A percentile compares a stretch with the other conserved stretches of the same genome.
These are phyloP conservation scores for Aurifilum marmelostoma DNA, from an alignment of 2,329 filamentous ascomycete species.

Conservation along the genomic window DNA sequence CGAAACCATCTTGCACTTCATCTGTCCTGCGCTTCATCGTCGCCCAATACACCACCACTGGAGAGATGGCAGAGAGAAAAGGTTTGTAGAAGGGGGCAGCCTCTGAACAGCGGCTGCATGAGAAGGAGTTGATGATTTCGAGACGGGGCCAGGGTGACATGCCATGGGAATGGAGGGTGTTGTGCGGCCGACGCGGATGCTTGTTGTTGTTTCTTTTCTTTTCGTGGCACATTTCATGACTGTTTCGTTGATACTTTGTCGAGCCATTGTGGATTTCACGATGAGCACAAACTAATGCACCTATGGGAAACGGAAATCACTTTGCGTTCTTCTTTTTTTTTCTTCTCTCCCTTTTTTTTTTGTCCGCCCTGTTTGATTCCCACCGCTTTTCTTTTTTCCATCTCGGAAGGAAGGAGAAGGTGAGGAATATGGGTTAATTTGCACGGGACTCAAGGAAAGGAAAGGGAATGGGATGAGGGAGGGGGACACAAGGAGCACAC, in stretches of 20 bases:
- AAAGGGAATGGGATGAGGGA: neutral
- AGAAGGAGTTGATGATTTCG: neutral
- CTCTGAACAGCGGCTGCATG: neutral
- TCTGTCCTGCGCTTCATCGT: constrained; percentile 12
- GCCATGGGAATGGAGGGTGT: neutral
- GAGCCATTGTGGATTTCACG: neutral
- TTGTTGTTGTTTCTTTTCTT: neutral
- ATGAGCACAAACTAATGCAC: neutral
- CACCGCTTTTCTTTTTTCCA: neutral
- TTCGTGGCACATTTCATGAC: constrained; percentile 9
- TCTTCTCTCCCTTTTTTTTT: neutral
- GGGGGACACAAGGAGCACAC: neutral
- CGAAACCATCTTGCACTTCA: constrained; percentile 8
- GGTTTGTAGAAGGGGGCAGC: neutral
- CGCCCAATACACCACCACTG: neutral
- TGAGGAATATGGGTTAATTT: neutral
- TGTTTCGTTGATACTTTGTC: constrained; percentile 13
- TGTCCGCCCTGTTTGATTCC: neutral
- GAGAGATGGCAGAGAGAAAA: neutral
- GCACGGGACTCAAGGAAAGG: neutral
- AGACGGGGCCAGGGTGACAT: neutral
- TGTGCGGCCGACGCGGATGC: neutral
- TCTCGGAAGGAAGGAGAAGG: neutral
- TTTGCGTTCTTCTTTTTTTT: neutral
- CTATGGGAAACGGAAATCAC: neutral